Base-by-base conservation (phyloP, 208 protist species). In the Willaertia magna region DNA sequence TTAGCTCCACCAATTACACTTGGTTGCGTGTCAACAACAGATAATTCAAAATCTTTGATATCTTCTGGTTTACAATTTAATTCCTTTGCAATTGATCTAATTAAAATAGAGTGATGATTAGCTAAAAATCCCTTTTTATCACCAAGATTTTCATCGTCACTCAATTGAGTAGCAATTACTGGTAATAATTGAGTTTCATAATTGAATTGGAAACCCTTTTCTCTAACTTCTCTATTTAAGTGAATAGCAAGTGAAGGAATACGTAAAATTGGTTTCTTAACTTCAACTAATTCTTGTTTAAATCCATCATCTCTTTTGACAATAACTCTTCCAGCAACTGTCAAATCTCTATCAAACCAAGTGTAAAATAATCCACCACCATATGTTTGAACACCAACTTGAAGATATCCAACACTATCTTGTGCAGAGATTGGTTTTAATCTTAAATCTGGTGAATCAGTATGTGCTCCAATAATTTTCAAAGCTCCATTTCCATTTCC, bases 181-280 rank as follows among this genome's bases (percentile, higher is more conserved):
- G 55, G 55, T 34, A 67, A 26, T 67, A 67, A 67, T 12, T 99
- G 95, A 20, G 88, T 94, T 89, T 99, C 95, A 55, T 95, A 97
- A 90, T 98, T 98, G n/a, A 93, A 91, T 22, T 94, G 90, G 90
- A 98, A 98, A 2, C 86, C 92, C 26, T 92, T 78, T 22, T 76
- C 47, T 44, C 55, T 59, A 26, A 89, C 79, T 40, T 91, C 88
- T n/a, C 95, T 91, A 30, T 95, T 90, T 74, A 99, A 91, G 88
- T 99, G 97, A 88, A 98, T 98, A 26, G 97, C 97, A 2, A 99
- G 89, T 51, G 91, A 95, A 20, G 97, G 96, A 85, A 99, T 96
- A 26, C 95, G 91, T 85, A 98, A 82, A 85, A 98, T 94, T 0
- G 96, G 96, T 83, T 94, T 96, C 12, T 96, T 87, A 43, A 97